Evolutionary conservation across 2,329 filamentous ascomycete genomes (phyloP).

Genomic region (Hymenotorrendiella dingleyae): DNA sequence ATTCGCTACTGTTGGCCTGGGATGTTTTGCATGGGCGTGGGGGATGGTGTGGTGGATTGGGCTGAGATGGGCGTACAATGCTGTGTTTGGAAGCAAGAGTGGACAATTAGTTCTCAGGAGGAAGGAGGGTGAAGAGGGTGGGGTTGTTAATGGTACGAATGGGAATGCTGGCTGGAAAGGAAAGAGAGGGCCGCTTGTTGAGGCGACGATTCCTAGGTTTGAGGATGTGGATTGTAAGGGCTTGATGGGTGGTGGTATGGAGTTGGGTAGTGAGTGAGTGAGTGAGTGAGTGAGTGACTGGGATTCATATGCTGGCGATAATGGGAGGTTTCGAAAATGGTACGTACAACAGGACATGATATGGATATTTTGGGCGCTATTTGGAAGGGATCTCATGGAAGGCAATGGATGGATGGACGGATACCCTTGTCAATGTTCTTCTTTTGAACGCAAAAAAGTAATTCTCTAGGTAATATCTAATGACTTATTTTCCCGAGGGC

Average conservation of each 20-base stretch:
- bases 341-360: no score
- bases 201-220: conserved; percentile 20
- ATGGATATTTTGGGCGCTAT: no score
- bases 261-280: conserved; percentile 1
- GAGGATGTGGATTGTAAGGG: conserved; percentile 7
- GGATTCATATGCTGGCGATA: no score
- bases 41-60: conserved; percentile 58
- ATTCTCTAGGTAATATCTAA: no score
- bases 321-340: no score
- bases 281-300: no score
- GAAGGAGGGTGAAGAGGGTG: background rate
- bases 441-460: no score
- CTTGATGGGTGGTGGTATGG: conserved; percentile 4
- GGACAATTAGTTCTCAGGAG: background rate
- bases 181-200: conserved; percentile 7
- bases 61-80: conserved; percentile 38
- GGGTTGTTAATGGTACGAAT: background rate
- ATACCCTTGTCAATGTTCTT: no score
- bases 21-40: conserved; percentile 63
- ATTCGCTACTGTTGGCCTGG: conserved; percentile 57
- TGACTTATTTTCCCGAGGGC: no score
- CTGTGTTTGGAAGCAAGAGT: background rate
- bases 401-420: no score
- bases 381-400: no score
- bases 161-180: background rate